Evolutionary conservation across 257 asterid species (phyloP).

Genomic region (Nicotiana sylvestris): DNA sequence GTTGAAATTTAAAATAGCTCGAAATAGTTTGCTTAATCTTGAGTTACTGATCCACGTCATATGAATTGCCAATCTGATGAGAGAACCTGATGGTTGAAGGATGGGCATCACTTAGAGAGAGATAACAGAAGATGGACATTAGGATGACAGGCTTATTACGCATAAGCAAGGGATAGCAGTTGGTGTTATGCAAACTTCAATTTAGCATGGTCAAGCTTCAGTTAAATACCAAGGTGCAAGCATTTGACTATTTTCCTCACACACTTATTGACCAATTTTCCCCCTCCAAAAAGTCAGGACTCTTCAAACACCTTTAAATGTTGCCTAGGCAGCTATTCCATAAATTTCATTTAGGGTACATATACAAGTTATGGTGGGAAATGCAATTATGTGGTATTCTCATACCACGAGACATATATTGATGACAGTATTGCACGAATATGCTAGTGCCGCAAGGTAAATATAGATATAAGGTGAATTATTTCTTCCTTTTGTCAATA

Average conservation of each 20-base stretch:
- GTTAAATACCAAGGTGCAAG: neutral
- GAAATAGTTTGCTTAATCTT: neutral
- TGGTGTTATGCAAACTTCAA: neutral
- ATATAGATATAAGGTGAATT: neutral
- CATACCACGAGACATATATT: neutral
- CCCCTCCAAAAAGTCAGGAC: neutral
- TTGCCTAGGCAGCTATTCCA: neutral
- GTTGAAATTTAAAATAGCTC: neutral
- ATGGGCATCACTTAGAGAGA: neutral
- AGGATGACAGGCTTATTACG: neutral
- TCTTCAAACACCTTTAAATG: neutral
- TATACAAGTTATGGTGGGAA: neutral
- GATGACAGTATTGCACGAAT: neutral
- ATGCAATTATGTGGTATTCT: neutral
- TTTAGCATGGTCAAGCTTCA: neutral
- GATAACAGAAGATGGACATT: neutral
- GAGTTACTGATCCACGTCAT: neutral
- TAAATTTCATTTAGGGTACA: neutral
- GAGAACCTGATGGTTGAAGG: neutral
- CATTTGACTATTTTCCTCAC: neutral
- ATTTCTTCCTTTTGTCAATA: neutral
- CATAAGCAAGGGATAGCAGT: neutral
- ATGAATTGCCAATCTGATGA: neutral
- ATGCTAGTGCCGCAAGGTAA: neutral
- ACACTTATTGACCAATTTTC: neutral